A percentile compares a stretch with the other conserved stretches of the same genome.
phyloP scores from a whole-genome alignment of 164 flowering plant species.

The Echeveria elegans region DNA sequence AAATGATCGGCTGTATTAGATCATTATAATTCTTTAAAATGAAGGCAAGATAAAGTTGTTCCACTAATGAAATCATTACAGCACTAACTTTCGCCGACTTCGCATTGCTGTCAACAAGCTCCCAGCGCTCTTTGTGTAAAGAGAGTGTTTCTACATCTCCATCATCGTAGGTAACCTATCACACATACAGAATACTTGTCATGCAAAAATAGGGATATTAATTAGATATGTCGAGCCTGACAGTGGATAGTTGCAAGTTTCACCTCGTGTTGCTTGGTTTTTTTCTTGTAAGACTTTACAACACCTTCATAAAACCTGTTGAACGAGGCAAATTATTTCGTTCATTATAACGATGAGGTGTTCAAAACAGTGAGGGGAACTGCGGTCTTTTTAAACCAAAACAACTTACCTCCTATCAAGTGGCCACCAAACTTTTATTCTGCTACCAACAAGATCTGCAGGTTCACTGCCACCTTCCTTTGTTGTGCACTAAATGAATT shows the following conservation, averaged over 20 bases:
- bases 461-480: conserved; percentile 29
- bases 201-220: background rate
- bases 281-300: conserved; percentile 66
- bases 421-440: conserved; percentile 98
- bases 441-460: conserved; percentile 61
- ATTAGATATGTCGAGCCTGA: background rate
- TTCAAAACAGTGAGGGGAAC: background rate
- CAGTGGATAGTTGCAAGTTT: conserved; percentile 14
- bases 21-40: background rate
- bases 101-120: conserved; percentile 35
- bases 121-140: conserved; percentile 83
- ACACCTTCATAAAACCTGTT: conserved; percentile 87
- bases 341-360: background rate
- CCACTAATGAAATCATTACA: background rate
- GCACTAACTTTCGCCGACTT: conserved; percentile 39
- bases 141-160: conserved; percentile 85
- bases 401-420: conserved; percentile 76
- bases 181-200: background rate
- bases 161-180: conserved; percentile 74
- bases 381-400: background rate
- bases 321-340: conserved; percentile 1
- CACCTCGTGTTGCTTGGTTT: conserved; percentile 72
- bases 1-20: background rate
- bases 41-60: background rate
- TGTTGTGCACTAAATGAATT: conserved; percentile 45